Conservation (phyloP, 371 early-diverging fungal genomes). For the Nematocida major region DNA sequence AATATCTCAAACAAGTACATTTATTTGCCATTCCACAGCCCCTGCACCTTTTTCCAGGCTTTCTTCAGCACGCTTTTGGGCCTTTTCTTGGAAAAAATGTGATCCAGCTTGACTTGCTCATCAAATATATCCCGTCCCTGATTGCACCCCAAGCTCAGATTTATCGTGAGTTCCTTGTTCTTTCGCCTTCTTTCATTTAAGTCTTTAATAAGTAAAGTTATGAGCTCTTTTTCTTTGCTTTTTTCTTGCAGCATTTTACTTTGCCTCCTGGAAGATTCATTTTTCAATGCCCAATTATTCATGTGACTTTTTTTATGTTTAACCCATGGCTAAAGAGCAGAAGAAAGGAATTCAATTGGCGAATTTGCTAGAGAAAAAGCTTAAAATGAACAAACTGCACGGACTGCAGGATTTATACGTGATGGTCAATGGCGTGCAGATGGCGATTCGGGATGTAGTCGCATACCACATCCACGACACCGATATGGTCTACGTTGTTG, state of each 20-base stretch:
- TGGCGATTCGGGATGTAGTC: slow-evolving; percentile 42
- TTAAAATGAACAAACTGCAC: slow-evolving; percentile 1
- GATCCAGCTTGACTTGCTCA: background rate
- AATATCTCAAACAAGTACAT: background rate
- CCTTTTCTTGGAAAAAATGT: background rate
- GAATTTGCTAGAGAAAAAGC: slow-evolving; percentile 3
- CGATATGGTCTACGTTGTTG: slow-evolving; percentile 23
- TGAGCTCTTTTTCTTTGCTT: slow-evolving; percentile 13
- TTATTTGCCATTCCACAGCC: background rate
- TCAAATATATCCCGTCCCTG: background rate
- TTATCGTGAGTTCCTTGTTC: background rate
- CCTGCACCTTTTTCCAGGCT: slow-evolving; percentile 3
- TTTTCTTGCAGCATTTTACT: slow-evolving; percentile 4
- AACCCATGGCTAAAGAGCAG: slow-evolving; percentile 21
- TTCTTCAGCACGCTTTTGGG: background rate
- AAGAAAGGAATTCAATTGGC: slow-evolving; percentile 38
- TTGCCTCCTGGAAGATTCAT: background rate
- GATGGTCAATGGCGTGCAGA: slow-evolving; percentile 16
- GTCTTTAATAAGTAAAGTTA: slow-evolving; percentile 30
- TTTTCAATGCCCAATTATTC: slow-evolving; percentile 1
- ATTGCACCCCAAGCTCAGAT: background rate
- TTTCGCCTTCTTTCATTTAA: slow-evolving; percentile 11
- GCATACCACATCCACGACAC: slow-evolving; percentile 38
- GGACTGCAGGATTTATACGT: slow-evolving; percentile 41
- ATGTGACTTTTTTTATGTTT: slow-evolving; percentile 8